Percentiles rank a stretch among this genome's conserved stretches.
These are phyloP conservation scores for Ganoderma lucidum DNA, from an alignment of 1,284 basidiomycete genomes.

Conservation along the genomic window DNA sequence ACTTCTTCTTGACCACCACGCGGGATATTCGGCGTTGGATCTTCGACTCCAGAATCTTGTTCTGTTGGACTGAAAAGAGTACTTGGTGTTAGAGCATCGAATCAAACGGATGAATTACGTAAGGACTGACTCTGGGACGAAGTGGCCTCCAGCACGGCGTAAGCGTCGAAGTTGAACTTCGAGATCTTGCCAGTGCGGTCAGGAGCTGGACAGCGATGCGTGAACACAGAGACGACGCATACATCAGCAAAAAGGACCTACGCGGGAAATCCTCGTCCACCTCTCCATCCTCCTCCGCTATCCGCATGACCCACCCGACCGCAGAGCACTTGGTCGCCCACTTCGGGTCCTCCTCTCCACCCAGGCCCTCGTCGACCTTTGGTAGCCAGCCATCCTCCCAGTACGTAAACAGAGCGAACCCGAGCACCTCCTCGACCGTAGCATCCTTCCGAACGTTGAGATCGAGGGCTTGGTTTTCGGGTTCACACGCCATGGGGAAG, in stretches of 20 bases:
- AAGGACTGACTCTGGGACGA: constrained; percentile 72
- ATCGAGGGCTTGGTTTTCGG: constrained; percentile 63
- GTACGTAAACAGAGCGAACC: constrained; percentile 91
- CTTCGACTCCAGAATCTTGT: constrained; percentile 77
- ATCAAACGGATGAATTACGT: neutral
- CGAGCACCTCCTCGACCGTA: constrained; percentile 95
- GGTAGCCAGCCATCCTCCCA: constrained; percentile 90
- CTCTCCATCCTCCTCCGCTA: constrained; percentile 97
- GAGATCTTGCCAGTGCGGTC: constrained; percentile 87
- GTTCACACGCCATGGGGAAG: constrained; percentile 85
- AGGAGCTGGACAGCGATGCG: constrained; percentile 65
- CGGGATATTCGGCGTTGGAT: constrained; percentile 82
- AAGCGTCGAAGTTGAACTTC: constrained; percentile 92
- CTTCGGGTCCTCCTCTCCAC: constrained; percentile 68
- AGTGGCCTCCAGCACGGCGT: constrained; percentile 85
- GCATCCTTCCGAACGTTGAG: constrained; percentile 88
- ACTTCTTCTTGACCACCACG: constrained; percentile 68
- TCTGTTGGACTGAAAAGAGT: constrained; percentile 75
- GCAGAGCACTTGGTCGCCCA: constrained; percentile 71
- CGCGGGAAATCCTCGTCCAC: constrained; percentile 99
- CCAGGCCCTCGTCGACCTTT: constrained; percentile 71
- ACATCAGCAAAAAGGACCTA: constrained; percentile 46
- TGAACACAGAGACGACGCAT: neutral
- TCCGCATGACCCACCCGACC: constrained; percentile 93
- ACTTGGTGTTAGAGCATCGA: neutral